Percentiles rank a stretch among this genome's conserved stretches.
These are phyloP conservation scores for Scutellaria galericulata DNA, from an alignment of 257 asterid species.

Conservation along the genomic window DNA sequence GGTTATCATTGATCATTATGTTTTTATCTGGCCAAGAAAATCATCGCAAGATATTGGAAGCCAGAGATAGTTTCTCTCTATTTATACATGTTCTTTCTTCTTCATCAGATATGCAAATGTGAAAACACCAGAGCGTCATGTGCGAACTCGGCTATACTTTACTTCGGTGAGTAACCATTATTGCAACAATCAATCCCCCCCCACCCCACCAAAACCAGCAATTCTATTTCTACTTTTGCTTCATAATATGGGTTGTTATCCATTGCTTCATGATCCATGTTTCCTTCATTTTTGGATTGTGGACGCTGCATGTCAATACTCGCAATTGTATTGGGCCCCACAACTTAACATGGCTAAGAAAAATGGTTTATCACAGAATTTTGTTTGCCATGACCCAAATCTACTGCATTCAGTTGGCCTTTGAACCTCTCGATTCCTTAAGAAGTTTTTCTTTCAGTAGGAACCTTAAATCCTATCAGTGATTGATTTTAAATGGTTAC, in stretches of 20 bases:
- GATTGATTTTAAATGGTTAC: neutral
- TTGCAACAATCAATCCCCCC: no score
- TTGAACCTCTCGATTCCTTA: neutral
- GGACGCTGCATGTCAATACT: conserved; percentile 4
- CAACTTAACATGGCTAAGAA: neutral
- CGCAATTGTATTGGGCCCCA: neutral
- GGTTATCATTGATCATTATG: conserved; percentile 16
- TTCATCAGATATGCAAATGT: conserved; percentile 93
- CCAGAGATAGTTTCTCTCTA: conserved; percentile 12
- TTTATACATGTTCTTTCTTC: conserved; percentile 24
- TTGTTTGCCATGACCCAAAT: neutral
- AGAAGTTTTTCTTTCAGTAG: neutral
- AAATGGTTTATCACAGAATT: neutral
- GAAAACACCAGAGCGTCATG: conserved; percentile 96
- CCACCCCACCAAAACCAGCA: no score
- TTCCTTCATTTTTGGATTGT: conserved; percentile 7
- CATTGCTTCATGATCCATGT: conserved; percentile 1
- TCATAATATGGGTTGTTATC: conserved; percentile 2
- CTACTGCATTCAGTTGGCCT: neutral
- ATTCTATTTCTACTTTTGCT: conserved; percentile 9
- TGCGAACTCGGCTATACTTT: conserved; percentile 93
- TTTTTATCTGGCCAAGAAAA: conserved; percentile 14
- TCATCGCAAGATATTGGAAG: conserved; percentile 12
- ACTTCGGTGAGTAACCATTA: conserved; percentile 76
- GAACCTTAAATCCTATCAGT: neutral